Conservation (phyloP, 441 rosid species). For the Euphorbia celastroides region DNA sequence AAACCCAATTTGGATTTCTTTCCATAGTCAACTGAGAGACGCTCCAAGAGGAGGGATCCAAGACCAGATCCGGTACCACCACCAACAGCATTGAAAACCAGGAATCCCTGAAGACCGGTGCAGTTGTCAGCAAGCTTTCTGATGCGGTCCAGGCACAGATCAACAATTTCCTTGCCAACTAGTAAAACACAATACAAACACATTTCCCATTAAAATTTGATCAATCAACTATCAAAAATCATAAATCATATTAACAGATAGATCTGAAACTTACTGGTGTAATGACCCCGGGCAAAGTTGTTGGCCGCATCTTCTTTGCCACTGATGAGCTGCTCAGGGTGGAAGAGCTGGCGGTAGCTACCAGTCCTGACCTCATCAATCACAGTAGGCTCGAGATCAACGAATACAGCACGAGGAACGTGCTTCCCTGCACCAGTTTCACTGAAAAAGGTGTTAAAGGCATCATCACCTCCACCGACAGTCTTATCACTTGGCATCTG, state of each 20-base stretch:
- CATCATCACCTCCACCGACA: slow-evolving; percentile 66
- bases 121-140: slow-evolving; percentile 50
- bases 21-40: slow-evolving; percentile 57
- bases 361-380: slow-evolving; percentile 44
- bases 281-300: slow-evolving; percentile 47
- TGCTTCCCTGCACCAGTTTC: slow-evolving; percentile 79
- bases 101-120: slow-evolving; percentile 47
- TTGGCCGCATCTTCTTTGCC: slow-evolving; percentile 57
- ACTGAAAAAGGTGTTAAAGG: slow-evolving; percentile 77
- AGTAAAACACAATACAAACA: slow-evolving; percentile 18
- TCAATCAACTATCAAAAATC: too few species aligned
- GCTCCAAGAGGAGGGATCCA: slow-evolving; percentile 44
- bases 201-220: neutral
- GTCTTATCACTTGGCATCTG: slow-evolving; percentile 45
- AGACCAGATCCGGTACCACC: slow-evolving; percentile 52
- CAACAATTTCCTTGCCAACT: slow-evolving; percentile 52
- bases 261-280: slow-evolving; percentile 30
- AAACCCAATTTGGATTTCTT: slow-evolving; percentile 48
- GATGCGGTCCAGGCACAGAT: slow-evolving; percentile 45
- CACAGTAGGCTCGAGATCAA: slow-evolving; percentile 50
- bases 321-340: slow-evolving; percentile 49
- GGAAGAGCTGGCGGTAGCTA: slow-evolving; percentile 44
- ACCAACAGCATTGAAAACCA: slow-evolving; percentile 47
- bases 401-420: slow-evolving; percentile 52
- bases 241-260: neutral